Conservation (phyloP, 768 basidiomycete genomes). For the Mycena albidolilacea region DNA sequence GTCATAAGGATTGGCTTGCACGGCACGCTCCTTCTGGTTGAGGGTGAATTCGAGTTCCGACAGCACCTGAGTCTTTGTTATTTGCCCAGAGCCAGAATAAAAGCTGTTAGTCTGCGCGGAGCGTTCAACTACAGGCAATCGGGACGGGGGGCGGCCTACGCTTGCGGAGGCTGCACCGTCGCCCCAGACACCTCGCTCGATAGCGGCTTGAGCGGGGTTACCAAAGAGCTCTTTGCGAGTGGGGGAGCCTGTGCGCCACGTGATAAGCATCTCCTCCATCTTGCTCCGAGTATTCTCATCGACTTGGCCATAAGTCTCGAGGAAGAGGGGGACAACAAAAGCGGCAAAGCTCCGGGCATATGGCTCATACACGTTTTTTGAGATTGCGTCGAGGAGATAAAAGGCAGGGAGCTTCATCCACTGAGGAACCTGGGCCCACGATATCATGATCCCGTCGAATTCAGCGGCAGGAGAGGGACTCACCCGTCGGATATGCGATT, state of each 20-base stretch:
- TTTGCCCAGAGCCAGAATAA: slow-evolving; percentile 59
- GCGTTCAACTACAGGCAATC: slow-evolving; percentile 27
- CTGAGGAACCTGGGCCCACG: slow-evolving; percentile 78
- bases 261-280: slow-evolving; percentile 98
- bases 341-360: slow-evolving; percentile 90
- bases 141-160: slow-evolving; percentile 51
- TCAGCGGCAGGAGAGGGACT: slow-evolving; percentile 63
- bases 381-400: slow-evolving; percentile 96
- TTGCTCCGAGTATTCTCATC: slow-evolving; percentile 89
- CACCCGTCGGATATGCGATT: slow-evolving; percentile 90
- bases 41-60: slow-evolving; percentile 88
- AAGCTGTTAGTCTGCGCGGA: slow-evolving; percentile 48
- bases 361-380: slow-evolving; percentile 95
- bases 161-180: slow-evolving; percentile 59
- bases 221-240: slow-evolving; percentile 90
- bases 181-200: slow-evolving; percentile 90
- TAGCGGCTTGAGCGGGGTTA: slow-evolving; percentile 79
- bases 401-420: slow-evolving; percentile 95
- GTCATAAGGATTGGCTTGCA: slow-evolving; percentile 85
- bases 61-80: slow-evolving; percentile 85
- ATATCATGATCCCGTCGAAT: slow-evolving; percentile 51
- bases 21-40: slow-evolving; percentile 81
- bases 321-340: slow-evolving; percentile 87
- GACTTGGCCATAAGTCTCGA: slow-evolving; percentile 90
- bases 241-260: slow-evolving; percentile 93